Base-by-base conservation (phyloP, 768 basidiomycete genomes). In the Mrakia frigida region DNA sequence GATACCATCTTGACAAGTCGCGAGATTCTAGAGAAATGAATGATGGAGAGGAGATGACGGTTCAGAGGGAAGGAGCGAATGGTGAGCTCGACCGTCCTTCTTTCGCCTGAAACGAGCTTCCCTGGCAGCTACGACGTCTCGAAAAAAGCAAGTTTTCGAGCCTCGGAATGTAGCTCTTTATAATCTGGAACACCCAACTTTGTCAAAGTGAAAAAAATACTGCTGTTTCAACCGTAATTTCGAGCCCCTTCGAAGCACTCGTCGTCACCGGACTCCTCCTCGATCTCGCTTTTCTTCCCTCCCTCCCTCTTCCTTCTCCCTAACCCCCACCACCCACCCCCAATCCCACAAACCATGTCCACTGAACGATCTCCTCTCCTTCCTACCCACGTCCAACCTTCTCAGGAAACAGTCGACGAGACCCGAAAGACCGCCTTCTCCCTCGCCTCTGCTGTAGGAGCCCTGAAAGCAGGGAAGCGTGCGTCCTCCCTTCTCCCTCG, bases 281-380 rank as follows among this genome's bases (percentile, higher is more conserved):
- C 46, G 46, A 50, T 50, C 46, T 6, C 33, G 11, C 7, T 7
- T 21, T 1, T 50, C 50, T 39, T 28, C 33, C 43, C 37, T 28
- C 23, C 35, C 33, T 33, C 3, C 10, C 23, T 52, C 33, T 46
- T 39, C 13, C 61, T 28, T 50, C 50, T 37, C 50, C 33, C 46
- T 25, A 60, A n/a, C 43, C 70, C 43, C 41, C 56, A 59, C 37
- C 31, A n/a, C 61, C 23, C 33, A 31, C 16, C 46, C 53, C 13
- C 11, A 28, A 21, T 72, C 28, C 52, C 6, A 25, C 61, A 37
- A 28, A 60, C 35, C 75, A 76, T 76, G 75, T 63, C 75, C 13
- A 52, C 70, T 50, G 76, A 77, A 37, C 70, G 70, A 31, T 37
- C 76, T 18, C 76, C 76, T 18, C 71, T 77, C 41, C 76, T 77